These are phyloP conservation scores for Dendrobium huoshanense DNA, from an alignment of 106 monocot genomes.

Conservation along the genomic window DNA sequence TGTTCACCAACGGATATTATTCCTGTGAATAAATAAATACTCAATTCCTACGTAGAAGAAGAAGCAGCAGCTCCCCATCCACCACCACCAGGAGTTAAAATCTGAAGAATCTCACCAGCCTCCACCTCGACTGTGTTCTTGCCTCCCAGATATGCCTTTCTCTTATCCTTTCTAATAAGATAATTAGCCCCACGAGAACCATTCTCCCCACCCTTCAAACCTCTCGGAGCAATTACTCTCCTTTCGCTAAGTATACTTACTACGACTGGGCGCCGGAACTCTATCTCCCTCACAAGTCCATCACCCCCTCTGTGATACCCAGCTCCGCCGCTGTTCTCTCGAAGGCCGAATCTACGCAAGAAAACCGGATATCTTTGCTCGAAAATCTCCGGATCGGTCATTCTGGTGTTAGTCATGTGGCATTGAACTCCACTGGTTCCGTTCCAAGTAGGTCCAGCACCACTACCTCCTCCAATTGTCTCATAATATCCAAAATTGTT, in stretches of 20 bases:
- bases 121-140: slow-evolving; percentile 75
- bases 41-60: neutral
- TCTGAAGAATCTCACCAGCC: slow-evolving; percentile 71
- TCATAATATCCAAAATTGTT: slow-evolving; percentile 90
- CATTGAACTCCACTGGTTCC: slow-evolving; percentile 91
- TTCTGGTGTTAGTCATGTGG: slow-evolving; percentile 97
- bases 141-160: slow-evolving; percentile 74
- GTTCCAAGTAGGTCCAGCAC: slow-evolving; percentile 88
- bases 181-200: slow-evolving; percentile 77
- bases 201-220: slow-evolving; percentile 60
- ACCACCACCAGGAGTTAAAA: slow-evolving; percentile 89
- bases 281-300: slow-evolving; percentile 86
- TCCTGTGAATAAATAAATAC: neutral
- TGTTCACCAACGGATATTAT: neutral
- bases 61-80: slow-evolving; percentile 58
- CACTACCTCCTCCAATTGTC: slow-evolving; percentile 88
- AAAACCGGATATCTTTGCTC: slow-evolving; percentile 91
- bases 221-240: slow-evolving; percentile 68
- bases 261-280: slow-evolving; percentile 60
- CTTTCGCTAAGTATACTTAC: slow-evolving; percentile 92
- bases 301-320: slow-evolving; percentile 78
- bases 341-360: slow-evolving; percentile 58
- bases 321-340: slow-evolving; percentile 73
- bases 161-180: slow-evolving; percentile 55
- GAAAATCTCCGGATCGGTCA: slow-evolving; percentile 96